Conservation (phyloP, 345 rosid genomes). For the Salix dunnii region DNA sequence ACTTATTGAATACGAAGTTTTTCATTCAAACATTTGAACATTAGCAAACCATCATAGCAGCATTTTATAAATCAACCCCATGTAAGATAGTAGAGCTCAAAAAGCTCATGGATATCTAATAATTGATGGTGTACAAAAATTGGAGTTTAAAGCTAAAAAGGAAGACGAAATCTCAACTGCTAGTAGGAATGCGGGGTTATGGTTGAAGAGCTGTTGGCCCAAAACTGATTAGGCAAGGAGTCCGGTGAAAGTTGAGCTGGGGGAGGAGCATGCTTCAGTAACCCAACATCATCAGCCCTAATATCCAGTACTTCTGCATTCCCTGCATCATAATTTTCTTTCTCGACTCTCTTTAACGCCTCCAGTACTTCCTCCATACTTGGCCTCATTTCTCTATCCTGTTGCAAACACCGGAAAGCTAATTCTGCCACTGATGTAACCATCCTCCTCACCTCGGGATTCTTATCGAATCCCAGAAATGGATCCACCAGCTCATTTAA, state of each 20-base stretch:
- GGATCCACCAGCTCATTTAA: slow-evolving; percentile 71
- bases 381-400: slow-evolving; percentile 73
- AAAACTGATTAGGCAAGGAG: slow-evolving; percentile 45
- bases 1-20: no score
- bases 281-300: slow-evolving; percentile 46
- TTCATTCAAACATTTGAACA: neutral
- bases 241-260: slow-evolving; percentile 42
- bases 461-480: slow-evolving; percentile 51
- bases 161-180: slow-evolving; percentile 2
- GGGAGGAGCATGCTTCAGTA: slow-evolving; percentile 42
- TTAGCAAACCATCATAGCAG: neutral
- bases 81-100: neutral
- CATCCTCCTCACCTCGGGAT: slow-evolving; percentile 35
- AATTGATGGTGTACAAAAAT: no score
- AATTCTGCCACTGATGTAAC: slow-evolving; percentile 57
- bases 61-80: neutral
- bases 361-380: slow-evolving; percentile 63
- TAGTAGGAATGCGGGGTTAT: slow-evolving; percentile 26
- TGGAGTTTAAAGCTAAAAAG: neutral
- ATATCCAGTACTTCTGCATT: slow-evolving; percentile 42
- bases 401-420: slow-evolving; percentile 76
- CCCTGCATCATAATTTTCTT: slow-evolving; percentile 20
- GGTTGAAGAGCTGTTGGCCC: slow-evolving; percentile 46
- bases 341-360: slow-evolving; percentile 44
- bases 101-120: neutral